Conservation (phyloP, 805 yeast genomes). For the Barnettozyma populi region DNA sequence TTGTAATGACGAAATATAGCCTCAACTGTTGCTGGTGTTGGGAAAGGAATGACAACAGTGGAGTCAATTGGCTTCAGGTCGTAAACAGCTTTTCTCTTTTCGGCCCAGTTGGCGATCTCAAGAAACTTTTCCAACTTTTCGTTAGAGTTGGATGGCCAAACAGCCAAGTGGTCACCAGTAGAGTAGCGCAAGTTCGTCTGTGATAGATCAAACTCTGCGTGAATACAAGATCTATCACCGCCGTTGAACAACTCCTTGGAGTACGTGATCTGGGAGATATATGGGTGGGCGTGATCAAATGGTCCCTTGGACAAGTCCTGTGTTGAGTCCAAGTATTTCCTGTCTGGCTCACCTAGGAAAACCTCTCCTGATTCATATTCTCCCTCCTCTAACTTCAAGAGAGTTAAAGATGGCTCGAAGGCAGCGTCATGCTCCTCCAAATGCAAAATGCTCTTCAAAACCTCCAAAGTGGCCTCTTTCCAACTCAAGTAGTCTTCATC, state of each 20-base stretch:
- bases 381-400: conserved; percentile 35
- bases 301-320: conserved; percentile 53
- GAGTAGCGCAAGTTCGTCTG: conserved; percentile 72
- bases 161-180: conserved; percentile 94
- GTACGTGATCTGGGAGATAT: conserved; percentile 56
- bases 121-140: conserved; percentile 68
- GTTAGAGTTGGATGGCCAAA: conserved; percentile 88
- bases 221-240: conserved; percentile 72
- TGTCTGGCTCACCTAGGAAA: conserved; percentile 74
- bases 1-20: conserved; percentile 80
- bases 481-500: conserved; percentile 93
- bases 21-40: conserved; percentile 83
- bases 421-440: conserved; percentile 75
- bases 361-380: conserved; percentile 39
- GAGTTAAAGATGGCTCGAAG: conserved; percentile 63
- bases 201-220: conserved; percentile 80
- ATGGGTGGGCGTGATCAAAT: conserved; percentile 77
- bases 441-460: conserved; percentile 55
- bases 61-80: conserved; percentile 65
- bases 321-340: conserved; percentile 32
- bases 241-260: conserved; percentile 69
- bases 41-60: conserved; percentile 59
- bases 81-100: conserved; percentile 50
- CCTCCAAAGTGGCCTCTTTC: conserved; percentile 75
- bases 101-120: conserved; percentile 52